Conservation (phyloP, 176 grass and related monocot genomes). For the Raddia guianensis region DNA sequence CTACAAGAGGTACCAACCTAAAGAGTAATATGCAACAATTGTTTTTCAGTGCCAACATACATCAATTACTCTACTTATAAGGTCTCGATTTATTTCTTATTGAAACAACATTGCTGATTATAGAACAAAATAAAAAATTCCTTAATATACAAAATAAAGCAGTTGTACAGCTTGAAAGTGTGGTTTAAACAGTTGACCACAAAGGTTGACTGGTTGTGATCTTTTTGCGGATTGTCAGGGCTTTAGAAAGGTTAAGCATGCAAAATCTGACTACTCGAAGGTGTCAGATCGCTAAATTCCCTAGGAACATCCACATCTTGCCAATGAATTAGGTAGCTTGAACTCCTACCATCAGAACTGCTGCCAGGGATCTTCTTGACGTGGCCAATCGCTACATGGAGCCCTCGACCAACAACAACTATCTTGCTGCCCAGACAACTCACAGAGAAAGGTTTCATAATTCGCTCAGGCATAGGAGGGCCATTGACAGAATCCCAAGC, state of each 20-base stretch:
- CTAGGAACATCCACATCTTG: slow-evolving; percentile 65
- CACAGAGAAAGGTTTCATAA: slow-evolving; percentile 78
- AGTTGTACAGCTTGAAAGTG: slow-evolving; percentile 14
- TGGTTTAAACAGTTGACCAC: neutral
- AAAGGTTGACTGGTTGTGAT: neutral
- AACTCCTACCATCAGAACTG: slow-evolving; percentile 32
- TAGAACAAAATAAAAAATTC: neutral
- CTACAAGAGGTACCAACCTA: neutral
- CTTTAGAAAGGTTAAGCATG: slow-evolving; percentile 50
- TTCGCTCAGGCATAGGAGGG: slow-evolving; percentile 59
- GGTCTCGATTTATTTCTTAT: slow-evolving; percentile 35
- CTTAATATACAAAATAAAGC: neutral
- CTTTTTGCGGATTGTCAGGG: neutral
- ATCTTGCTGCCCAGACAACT: slow-evolving; percentile 64
- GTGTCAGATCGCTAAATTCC: slow-evolving; percentile 69
- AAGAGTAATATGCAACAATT: neutral
- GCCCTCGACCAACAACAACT: slow-evolving; percentile 67
- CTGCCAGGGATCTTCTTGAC: slow-evolving; percentile 40
- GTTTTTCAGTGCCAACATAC: neutral
- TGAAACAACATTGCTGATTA: slow-evolving; percentile 1
- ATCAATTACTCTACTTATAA: slow-evolving; percentile 33
- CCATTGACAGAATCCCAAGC: slow-evolving; percentile 73
- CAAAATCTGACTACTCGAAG: slow-evolving; percentile 84
- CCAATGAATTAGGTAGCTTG: slow-evolving; percentile 60
- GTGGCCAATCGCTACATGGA: slow-evolving; percentile 72